phyloP scores from a whole-genome alignment of 2,329 filamentous ascomycete species.

The Diaporthe humulicola region DNA sequence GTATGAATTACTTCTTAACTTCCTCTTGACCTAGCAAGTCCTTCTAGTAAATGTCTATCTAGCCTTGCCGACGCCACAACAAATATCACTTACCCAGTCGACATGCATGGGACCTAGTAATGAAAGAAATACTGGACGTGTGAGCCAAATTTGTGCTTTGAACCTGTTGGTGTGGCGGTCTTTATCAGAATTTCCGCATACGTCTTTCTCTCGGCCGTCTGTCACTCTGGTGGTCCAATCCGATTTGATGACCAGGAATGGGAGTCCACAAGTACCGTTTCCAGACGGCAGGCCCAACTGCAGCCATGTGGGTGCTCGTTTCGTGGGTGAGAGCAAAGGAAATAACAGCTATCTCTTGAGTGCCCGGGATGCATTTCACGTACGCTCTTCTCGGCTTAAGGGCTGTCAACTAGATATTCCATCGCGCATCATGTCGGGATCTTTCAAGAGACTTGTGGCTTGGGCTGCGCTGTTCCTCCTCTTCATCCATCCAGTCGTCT shows the following conservation, averaged over 20 bases:
- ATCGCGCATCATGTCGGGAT: neutral
- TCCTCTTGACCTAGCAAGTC: neutral
- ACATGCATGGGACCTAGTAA: neutral
- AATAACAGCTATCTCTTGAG: neutral
- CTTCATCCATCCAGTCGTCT: neutral
- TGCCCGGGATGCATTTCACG: no score
- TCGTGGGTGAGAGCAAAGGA: neutral
- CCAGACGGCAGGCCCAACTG: neutral
- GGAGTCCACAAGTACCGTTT: neutral
- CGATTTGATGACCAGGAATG: neutral
- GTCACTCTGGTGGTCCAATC: neutral
- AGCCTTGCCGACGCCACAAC: neutral
- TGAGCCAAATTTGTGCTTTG: neutral
- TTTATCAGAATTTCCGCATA: neutral
- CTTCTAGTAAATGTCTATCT: neutral
- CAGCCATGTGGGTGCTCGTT: no score
- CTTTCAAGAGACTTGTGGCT: neutral
- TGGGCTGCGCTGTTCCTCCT: neutral
- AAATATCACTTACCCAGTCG: neutral
- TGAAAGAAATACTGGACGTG: neutral
- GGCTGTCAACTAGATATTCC: neutral
- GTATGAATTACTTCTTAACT: neutral
- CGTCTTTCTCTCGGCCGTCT: neutral
- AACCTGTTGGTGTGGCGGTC: neutral
- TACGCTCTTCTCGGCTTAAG: no score